phyloP scores from a whole-genome alignment of 176 grass and related monocot species.

The Typha latifolia region DNA sequence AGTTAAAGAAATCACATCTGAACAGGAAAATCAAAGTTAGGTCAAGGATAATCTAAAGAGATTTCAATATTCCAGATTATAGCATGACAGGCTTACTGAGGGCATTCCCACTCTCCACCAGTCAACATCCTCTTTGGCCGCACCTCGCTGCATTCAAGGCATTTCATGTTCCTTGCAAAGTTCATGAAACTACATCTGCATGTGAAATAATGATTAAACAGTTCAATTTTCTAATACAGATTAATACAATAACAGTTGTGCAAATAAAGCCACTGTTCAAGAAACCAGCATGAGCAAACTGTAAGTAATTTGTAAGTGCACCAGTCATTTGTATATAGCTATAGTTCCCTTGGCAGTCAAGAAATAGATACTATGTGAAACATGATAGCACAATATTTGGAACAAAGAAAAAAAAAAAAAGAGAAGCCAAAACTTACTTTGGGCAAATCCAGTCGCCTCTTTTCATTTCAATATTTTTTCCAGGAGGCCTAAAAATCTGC shows the following conservation, averaged over 20 bases:
- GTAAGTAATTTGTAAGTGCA: too few relatives aligned
- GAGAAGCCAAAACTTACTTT: constrained; percentile 37
- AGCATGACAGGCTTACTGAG: constrained; percentile 51
- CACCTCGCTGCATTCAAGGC: constrained; percentile 73
- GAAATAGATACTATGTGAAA: background rate
- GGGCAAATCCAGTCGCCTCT: constrained; percentile 87
- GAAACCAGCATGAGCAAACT: too few relatives aligned
- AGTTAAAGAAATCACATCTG: constrained; percentile 93
- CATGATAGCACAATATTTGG: background rate
- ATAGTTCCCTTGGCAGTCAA: background rate
- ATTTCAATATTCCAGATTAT: constrained; percentile 4
- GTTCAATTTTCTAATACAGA: background rate
- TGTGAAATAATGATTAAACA: constrained; percentile 1
- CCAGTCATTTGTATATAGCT: background rate
- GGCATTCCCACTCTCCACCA: constrained; percentile 93
- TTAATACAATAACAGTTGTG: background rate
- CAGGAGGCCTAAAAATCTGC: constrained; percentile 27
- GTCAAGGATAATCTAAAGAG: constrained; percentile 4
- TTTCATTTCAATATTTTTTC: constrained; percentile 79
- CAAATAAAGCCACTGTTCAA: too few relatives aligned
- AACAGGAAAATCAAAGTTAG: constrained; percentile 27
- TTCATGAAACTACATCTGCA: constrained; percentile 97
- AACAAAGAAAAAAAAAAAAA: constrained; percentile 9
- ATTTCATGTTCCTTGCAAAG: constrained; percentile 71
- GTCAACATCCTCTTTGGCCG: constrained; percentile 62